Evolutionary conservation across 225 moss, liverwort and hornwort genomes (phyloP), one percentile per base, ranked within the genome.

Genomic region (Sphagnum tenellum): DNA sequence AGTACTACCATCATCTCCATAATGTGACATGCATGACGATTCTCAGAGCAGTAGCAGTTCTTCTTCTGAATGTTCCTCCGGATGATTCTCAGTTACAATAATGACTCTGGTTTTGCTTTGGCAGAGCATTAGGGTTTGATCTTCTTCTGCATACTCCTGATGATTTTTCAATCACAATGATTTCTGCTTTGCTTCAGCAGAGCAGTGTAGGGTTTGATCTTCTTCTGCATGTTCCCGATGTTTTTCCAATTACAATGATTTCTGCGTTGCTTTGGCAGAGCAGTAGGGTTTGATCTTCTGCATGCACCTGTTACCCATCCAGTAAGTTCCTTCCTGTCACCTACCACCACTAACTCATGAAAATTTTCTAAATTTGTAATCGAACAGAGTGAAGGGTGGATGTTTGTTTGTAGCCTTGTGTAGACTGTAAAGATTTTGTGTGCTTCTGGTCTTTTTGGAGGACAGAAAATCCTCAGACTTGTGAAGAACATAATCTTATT

Each of bases 71-170:
- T 76, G 85, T 88, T 70, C 88, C 92, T 48, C 76, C 81, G 50
- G 70, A 60, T 58, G 92, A 98, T 76, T 90, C 92, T 44, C 10
- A 55, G 55, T n/a, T 9, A 88, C 92, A 72, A 72, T 51, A 67
- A 51, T 73, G 61, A 29, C 29, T 29, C 29, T 29, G 14, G 59
- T 66, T 10, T 65, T 61, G 53, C 71, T 73, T 84, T 77, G 88
- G 77, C 84, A 88, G 89, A 89, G 81, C 95, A 96, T 92, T 79
- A 67, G 92, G 96, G 4, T 85, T 92, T 81, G 80, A 87, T 83
- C 83, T 88, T 9, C 9, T 4, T 59, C 64, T 90, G 83, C 83
- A 75, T 76, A 83, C 90, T 70, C 88, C 92, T 48, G 78, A 80
- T 49, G 70, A 60, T 58, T 92, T 92, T 76, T 90, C 92, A 45